Base-by-base conservation (phyloP, 2,329 filamentous ascomycete genomes). In the Aspergillus novofumigatus region DNA sequence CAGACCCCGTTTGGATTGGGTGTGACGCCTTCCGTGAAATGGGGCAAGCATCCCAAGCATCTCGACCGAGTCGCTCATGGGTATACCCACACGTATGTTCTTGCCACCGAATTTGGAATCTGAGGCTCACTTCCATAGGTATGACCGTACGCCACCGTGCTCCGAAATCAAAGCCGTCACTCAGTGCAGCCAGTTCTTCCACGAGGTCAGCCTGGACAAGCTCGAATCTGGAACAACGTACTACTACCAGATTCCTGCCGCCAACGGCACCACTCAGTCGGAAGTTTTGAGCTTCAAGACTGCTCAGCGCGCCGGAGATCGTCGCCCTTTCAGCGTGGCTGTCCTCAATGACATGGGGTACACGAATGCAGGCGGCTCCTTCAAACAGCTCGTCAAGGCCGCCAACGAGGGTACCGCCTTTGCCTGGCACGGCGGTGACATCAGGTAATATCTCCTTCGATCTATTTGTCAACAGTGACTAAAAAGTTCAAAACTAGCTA, bases 281-380 rank as follows among this genome's bases (percentile, higher is more conserved):
- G 70, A 77, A 1, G 67, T 79, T 17, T 63, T 80, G 55, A 76
- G 65, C 60, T 82, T 82, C 71, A 78, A 67, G 21, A 81, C 80
- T 2, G 75, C 78, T 23, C 74, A 71, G 2, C 72, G 71, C 7
- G 73, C 77, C 26, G 80, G 80, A 51, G 74, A 79, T 57, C 56
- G 60, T 0, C 69, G 64, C 4, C 62, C 70, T 10, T 82, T 82
- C 65, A 72, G 70, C 4, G 68, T 81, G 14, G 79, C 78, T 21
- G 75, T 82, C 1, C 59, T 82, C 42, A 80, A 80, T 59, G 80
- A 83, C 58, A 81, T 83, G 80, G 80, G 80, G 7, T 81, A 81
- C 68, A 81, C 78, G 48, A 82, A 82, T 52, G 80, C 79, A 20
- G 66, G 71, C 1, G 80, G 80, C 17, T 82, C 80, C 1, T 75